Conservation (phyloP, 352 stramenopile species). For the Phytophthora ramorum region DNA sequence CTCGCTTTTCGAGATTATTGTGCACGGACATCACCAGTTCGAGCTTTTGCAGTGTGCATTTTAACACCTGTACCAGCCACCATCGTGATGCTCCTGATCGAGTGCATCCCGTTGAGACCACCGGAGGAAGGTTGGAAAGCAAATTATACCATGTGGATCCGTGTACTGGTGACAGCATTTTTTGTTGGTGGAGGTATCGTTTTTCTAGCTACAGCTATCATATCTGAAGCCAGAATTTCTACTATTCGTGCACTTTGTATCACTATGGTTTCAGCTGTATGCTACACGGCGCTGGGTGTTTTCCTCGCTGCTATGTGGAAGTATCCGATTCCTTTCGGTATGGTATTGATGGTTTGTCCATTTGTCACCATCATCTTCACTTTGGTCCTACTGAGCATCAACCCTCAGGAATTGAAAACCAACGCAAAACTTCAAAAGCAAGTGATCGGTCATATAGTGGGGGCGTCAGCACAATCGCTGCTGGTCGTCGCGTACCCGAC, state of each 20-base stretch:
- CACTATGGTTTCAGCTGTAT: conserved; percentile 14
- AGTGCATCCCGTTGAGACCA: conserved; percentile 14
- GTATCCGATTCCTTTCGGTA: conserved; percentile 38
- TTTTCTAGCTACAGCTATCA: conserved; percentile 11
- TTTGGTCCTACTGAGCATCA: conserved; percentile 25
- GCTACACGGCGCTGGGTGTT: conserved; percentile 15
- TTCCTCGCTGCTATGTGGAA: conserved; percentile 26
- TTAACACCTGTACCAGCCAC: conserved; percentile 19
- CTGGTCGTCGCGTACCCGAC: conserved; percentile 35
- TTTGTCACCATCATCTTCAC: conserved; percentile 27
- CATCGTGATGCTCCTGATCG: conserved; percentile 20
- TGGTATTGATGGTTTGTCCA: conserved; percentile 22
- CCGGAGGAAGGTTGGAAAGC: conserved; percentile 25
- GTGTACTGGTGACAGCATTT: conserved; percentile 14
- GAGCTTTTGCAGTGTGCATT: conserved; percentile 15
- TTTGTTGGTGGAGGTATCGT: conserved; percentile 22
- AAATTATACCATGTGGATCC: conserved; percentile 21
- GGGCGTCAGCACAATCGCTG: conserved; percentile 19
- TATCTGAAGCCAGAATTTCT: conserved; percentile 20
- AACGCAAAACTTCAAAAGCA: conserved; percentile 24
- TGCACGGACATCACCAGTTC: conserved; percentile 2
- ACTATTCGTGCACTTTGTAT: conserved; percentile 4
- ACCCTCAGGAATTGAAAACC: conserved; percentile 1
- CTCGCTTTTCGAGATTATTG: conserved; percentile 30
- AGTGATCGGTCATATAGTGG: conserved; percentile 14